Percentiles rank a stretch among this genome's conserved stretches.
Evolutionary conservation across 1,284 basidiomycete genomes (phyloP).

Genomic region (Boletus chippewaensis): DNA sequence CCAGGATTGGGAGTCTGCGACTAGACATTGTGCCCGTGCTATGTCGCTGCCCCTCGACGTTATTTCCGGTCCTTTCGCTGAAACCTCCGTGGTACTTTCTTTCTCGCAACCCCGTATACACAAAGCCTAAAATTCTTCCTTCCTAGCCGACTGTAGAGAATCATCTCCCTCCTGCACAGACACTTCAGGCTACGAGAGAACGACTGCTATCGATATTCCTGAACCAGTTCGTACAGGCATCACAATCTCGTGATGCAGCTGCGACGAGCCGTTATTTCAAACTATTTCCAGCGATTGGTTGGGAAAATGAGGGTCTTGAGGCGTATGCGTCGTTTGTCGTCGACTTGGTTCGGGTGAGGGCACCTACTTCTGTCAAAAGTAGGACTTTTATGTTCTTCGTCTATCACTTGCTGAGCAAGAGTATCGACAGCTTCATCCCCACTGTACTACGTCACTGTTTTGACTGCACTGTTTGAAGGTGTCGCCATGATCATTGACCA

Average conservation of each 20-base stretch:
- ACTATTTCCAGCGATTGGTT: conserved; percentile 90
- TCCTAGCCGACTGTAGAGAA: conserved; percentile 81
- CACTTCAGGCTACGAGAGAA: conserved; percentile 70
- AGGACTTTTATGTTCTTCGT: conserved; percentile 18
- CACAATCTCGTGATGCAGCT: conserved; percentile 72
- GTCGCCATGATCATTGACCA: conserved; percentile 95
- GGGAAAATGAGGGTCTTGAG: conserved; percentile 87
- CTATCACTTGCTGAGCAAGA: conserved; percentile 9
- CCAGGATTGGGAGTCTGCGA: conserved; percentile 93
- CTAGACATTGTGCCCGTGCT: conserved; percentile 83
- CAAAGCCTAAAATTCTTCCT: conserved; percentile 5
- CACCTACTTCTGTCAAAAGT: conserved; percentile 79
- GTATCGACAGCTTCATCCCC: conserved; percentile 70
- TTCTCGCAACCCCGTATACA: not conserved
- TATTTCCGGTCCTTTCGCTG: conserved; percentile 80
- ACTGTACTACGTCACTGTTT: conserved; percentile 77
- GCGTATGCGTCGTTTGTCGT: conserved; percentile 93
- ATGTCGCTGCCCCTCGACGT: conserved; percentile 79
- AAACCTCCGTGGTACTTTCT: conserved; percentile 68
- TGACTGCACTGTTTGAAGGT: conserved; percentile 91
- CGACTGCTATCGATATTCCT: conserved; percentile 75
- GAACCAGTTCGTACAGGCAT: conserved; percentile 73
- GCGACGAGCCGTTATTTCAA: conserved; percentile 95
- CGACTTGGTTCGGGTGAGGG: conserved; percentile 76
- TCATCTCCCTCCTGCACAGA: conserved; percentile 80